Conservation (phyloP, 768 basidiomycete genomes). For the Multifurca ochricompacta region DNA sequence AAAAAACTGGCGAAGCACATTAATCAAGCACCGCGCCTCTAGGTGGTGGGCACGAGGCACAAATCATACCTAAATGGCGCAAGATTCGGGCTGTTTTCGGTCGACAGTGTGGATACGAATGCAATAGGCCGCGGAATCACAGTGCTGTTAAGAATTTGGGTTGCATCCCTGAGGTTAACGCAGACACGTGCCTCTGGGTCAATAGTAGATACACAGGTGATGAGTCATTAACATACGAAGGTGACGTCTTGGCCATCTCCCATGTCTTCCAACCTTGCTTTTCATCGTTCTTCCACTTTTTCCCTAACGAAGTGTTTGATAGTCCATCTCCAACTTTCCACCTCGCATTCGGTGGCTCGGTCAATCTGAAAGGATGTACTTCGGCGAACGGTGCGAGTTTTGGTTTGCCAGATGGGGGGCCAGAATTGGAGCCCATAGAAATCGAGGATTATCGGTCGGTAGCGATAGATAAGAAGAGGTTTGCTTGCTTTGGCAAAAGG, state of each 20-base stretch:
- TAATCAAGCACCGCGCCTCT: slow-evolving; percentile 23
- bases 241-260: slow-evolving; percentile 26
- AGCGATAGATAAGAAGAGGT: background rate
- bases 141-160: slow-evolving; percentile 48
- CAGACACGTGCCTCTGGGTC: slow-evolving; percentile 12
- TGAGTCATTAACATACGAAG: slow-evolving; percentile 13
- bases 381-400: slow-evolving; percentile 1
- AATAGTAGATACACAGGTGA: slow-evolving; percentile 19
- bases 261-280: slow-evolving; percentile 35
- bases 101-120: slow-evolving; percentile 53
- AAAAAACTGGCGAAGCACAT: slow-evolving; percentile 21
- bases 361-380: slow-evolving; percentile 29
- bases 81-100: slow-evolving; percentile 46
- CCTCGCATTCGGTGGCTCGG: slow-evolving; percentile 32
- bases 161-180: slow-evolving; percentile 28
- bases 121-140: slow-evolving; percentile 63
- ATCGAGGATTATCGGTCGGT: background rate
- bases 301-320: slow-evolving; percentile 20
- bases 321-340: slow-evolving; percentile 40
- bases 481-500: background rate
- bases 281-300: slow-evolving; percentile 29
- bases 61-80: slow-evolving; percentile 52
- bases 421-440: background rate
- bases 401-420: background rate
- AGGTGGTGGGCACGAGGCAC: background rate